Base-by-base conservation (phyloP, 805 yeast species). In the Schizosaccharomyces osmophilus region DNA sequence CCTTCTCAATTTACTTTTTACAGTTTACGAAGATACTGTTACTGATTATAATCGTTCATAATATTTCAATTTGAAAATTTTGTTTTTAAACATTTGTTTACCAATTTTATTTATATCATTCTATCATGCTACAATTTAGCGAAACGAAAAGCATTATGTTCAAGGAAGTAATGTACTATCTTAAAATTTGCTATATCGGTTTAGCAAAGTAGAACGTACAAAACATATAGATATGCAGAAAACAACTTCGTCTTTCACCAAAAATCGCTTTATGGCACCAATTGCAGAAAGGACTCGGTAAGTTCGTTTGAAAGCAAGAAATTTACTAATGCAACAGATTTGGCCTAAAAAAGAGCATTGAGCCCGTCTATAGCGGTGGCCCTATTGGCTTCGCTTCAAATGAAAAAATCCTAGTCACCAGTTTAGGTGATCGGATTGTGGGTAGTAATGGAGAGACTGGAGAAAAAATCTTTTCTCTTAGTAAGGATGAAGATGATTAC, bases 331-430 rank as follows among this genome's bases (percentile, higher is more conserved):
- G 72, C 63, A 73, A 77, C 4, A 72, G 78, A 24, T 79, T 75
- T 65, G 72, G 70, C 62, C 73, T 76, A 64, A 67, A 66, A 11
- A 43, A 19, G 24, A 78, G 80, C 62, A 76, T 90, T 51, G 82
- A 80, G 61, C 97, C 98, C 17, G 82, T 89, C 66, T 93, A 87
- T 69, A 80, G 86, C 17, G 95, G 97, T 32, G 87, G 93, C 5
- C 80, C 93, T 1, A 93, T 87, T 1, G 75, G 87, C 0, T 69
- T 87, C 11, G 79, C 88, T 2, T 72, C 71, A 15, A 83, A 82
- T 65, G 87, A 83, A 6, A 67, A 74, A 3, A 67, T 84, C 0
- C 59, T 89, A 62, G 95, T 94, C 8, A 84, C 96, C 1, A 84
- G 95, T 1, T 78, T 84, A 22, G 75, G 83, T 41, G 95, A 87